Evolutionary conservation across 139 green algal species (phyloP).

Genomic region (Coccomyxa sp.): DNA sequence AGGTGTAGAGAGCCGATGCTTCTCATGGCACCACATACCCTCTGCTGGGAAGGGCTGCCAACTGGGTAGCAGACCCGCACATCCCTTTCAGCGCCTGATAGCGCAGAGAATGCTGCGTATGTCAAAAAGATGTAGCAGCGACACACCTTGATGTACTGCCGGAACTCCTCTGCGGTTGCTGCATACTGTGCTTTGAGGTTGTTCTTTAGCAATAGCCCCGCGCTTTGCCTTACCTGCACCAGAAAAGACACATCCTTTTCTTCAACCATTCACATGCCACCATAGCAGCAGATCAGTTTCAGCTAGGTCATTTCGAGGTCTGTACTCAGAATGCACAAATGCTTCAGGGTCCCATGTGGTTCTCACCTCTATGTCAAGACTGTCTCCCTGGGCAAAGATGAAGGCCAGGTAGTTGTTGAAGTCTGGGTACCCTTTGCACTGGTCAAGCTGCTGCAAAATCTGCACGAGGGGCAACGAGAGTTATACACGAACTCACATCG

Average conservation of each 20-base stretch:
- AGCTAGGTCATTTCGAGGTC: too few relatives aligned
- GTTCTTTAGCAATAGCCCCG: constrained; percentile 96
- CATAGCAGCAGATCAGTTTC: background rate
- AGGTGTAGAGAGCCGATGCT: too few relatives aligned
- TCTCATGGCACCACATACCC: too few relatives aligned
- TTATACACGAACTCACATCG: background rate
- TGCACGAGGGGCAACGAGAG: constrained; percentile 46
- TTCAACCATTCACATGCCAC: background rate
- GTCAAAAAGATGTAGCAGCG: too few relatives aligned
- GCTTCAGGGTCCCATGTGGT: background rate
- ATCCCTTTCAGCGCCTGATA: too few relatives aligned
- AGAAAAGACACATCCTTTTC: background rate
- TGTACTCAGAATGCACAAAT: too few relatives aligned
- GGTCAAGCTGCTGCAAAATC: constrained; percentile 83
- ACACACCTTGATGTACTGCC: constrained; percentile 78
- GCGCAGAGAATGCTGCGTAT: too few relatives aligned
- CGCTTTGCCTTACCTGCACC: constrained; percentile 81
- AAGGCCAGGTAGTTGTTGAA: constrained; percentile 95
- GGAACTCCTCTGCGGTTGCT: constrained; percentile 39
- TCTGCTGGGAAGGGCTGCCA: too few relatives aligned
- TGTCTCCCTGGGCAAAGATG: constrained; percentile 73
- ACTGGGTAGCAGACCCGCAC: background rate
- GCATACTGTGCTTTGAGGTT: constrained; percentile 73
- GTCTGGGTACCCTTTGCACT: constrained; percentile 72
- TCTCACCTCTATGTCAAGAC: constrained; percentile 60